Base-by-base conservation (phyloP, 2,329 filamentous ascomycete genomes). In the Epichloe elymi region DNA sequence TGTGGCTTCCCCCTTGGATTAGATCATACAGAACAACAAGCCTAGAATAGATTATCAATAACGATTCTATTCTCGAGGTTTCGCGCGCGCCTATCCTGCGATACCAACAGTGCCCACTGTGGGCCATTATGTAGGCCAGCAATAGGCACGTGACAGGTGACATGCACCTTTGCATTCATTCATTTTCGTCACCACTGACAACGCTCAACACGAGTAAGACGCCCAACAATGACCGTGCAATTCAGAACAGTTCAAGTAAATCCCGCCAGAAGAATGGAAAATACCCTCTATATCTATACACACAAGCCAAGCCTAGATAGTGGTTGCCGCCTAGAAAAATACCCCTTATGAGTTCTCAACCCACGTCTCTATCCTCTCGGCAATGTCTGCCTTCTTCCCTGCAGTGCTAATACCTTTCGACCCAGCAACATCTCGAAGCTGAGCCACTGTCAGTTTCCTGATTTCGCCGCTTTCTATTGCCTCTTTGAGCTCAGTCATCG, bases 301-400 rank as follows among this genome's bases (percentile, higher is more conserved):
- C 17, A 20, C 4, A 37, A 10, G 17, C 44, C 6, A 17, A 46
- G n/a, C 44, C 17, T 15, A 23, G 11, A 15, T 36, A 19, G 30
- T 36, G 30, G 30, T 14, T n/a, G 33, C 15, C 26, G 5, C 15
- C 8, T n/a, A 4, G 10, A 8, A 35, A 33, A 33, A 10, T 2
- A 4, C 41, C 14, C 30, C 30, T 51, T 33, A 55, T 8, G 38
- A 36, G 12, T 74, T 75, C 43, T 70, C 78, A 11, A 75, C 64
- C 76, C 76, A 81, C 53, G 76, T 65, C 61, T 79, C 77, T 37
- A 82, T 61, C 53, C 73, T 71, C 55, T 80, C 78, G 5, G 80
- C 58, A 46, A 82, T 59, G 2, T 78, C 74, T 2, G 70, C 69
- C 64, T 82, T 82, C 58, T 70, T 69, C 0, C 78, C 78, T 7